phyloP scores from a whole-genome alignment of 768 basidiomycete species.

The Boletus patriciae region DNA sequence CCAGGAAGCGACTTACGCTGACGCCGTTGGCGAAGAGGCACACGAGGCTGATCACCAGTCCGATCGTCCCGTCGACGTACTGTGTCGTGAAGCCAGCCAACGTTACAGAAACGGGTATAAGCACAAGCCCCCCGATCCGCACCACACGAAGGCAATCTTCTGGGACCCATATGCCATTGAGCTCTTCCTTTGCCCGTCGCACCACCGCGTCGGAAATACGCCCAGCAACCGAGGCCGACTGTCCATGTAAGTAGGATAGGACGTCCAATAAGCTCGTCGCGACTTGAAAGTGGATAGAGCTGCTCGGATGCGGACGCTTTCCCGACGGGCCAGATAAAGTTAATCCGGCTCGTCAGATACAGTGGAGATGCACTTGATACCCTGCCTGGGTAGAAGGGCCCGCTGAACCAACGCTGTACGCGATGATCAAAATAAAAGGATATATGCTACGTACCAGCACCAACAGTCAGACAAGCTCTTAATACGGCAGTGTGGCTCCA shows the following conservation, averaged over 20 bases:
- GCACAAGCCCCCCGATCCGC: slow-evolving; percentile 43
- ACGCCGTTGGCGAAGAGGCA: slow-evolving; percentile 65
- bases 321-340: too few relatives aligned
- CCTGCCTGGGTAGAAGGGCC: too few relatives aligned
- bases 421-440: too few relatives aligned
- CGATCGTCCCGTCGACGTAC: slow-evolving; percentile 49
- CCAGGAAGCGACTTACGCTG: slow-evolving; percentile 45
- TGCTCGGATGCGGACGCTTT: too few relatives aligned
- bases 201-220: slow-evolving; percentile 57
- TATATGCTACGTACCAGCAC: too few relatives aligned
- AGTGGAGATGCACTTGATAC: too few relatives aligned
- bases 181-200: slow-evolving; percentile 44
- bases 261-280: too few relatives aligned
- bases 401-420: too few relatives aligned
- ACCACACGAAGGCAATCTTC: slow-evolving; percentile 66
- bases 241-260: neutral
- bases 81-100: slow-evolving; percentile 49
- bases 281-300: too few relatives aligned
- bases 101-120: slow-evolving; percentile 55
- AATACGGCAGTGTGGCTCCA: too few relatives aligned
- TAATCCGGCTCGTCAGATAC: too few relatives aligned
- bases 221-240: slow-evolving; percentile 64
- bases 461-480: too few relatives aligned
- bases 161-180: slow-evolving; percentile 61
- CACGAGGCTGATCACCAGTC: slow-evolving; percentile 50